A percentile compares a stretch with the other conserved stretches of the same genome.
phyloP scores from a whole-genome alignment of 371 early-diverging fungal species.

The Mucor velutinosus region DNA sequence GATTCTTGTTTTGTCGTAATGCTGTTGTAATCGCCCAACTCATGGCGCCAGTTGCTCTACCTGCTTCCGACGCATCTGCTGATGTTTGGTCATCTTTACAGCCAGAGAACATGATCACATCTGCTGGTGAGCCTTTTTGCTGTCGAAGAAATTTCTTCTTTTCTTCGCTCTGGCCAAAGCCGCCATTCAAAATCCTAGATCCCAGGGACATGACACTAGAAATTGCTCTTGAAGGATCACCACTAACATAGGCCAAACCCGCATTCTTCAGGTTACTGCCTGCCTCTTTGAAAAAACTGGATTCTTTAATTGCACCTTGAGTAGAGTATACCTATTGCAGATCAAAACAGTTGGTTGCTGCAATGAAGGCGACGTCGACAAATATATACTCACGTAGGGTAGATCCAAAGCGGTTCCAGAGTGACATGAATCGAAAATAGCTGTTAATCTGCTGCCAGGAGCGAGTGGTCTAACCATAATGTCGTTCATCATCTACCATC shows the following conservation, averaged over 20 bases:
- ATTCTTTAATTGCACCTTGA: slow-evolving; percentile 62
- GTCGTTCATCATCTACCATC: slow-evolving; percentile 67
- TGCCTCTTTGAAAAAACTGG: slow-evolving; percentile 45
- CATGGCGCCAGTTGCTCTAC: slow-evolving; percentile 83
- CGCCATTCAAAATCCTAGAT: slow-evolving; percentile 40
- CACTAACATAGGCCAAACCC: slow-evolving; percentile 54
- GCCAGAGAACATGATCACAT: slow-evolving; percentile 83
- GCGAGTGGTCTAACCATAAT: slow-evolving; percentile 82
- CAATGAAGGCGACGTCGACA: too few relatives aligned
- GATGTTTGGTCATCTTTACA: slow-evolving; percentile 90
- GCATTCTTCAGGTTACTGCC: slow-evolving; percentile 42
- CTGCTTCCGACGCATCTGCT: slow-evolving; percentile 72
- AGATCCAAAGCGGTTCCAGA: slow-evolving; percentile 84
- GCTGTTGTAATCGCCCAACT: slow-evolving; percentile 70
- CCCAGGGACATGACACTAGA: slow-evolving; percentile 46
- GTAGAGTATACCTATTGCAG: slow-evolving; percentile 55
- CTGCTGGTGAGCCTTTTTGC: slow-evolving; percentile 62
- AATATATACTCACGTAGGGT: slow-evolving; percentile 53
- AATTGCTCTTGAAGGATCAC: slow-evolving; percentile 39
- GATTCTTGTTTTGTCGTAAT: slow-evolving; percentile 61
- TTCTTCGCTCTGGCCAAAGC: slow-evolving; percentile 19
- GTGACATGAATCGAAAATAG: slow-evolving; percentile 83
- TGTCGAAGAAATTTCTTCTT: slow-evolving; percentile 39
- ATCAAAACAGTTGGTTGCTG: background rate
- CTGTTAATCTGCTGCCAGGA: slow-evolving; percentile 79